Base-by-base conservation (phyloP, 2,329 filamentous ascomycete genomes). In the Onygenales sp. region DNA sequence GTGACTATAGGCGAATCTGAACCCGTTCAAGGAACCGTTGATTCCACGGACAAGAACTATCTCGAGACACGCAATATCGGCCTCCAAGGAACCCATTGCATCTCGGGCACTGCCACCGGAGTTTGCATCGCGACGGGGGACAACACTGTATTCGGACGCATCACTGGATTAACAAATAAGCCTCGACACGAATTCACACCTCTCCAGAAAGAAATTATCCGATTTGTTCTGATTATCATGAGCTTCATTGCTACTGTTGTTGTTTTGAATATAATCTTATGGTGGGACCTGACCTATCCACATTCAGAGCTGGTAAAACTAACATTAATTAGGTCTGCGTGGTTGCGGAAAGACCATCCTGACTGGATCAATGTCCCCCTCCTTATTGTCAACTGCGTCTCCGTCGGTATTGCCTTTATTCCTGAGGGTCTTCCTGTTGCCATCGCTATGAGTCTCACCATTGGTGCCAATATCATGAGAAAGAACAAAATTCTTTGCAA, bases 401-500 rank as follows among this genome's bases (percentile, higher is more conserved):
- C 78, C 42, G 80, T 88, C 1, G 86, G 84, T 0, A 83, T 89
- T 7, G 86, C 86, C 1, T 89, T 89, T 64, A 87, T 90, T 11
- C 86, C 87, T 0, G 86, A 89, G 68, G 85, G 85, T 5, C 72
- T 88, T 0, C 85, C 85, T 0, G 84, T 89, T 50, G 84, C 85
- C 0, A 70, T 88, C 38, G 85, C 84, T 0, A 81, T 83, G 1
- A 85, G 82, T 14, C 73, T 91, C 58, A 89, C 86, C 0, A 90
- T 91, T 55, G 85, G 82, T 1, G 86, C 87, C 17, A 87, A 85
- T 58, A 78, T 87, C 60, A 89, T 91, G 87, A 78, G 78, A 58
- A 83, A 85, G 69, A 84, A 89, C 66, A 85, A 86, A 63, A 83
- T 90, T 43, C 77, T 90, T 7, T 89, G 86, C 80, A 90, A 90